Evolutionary conservation across 192 early-diverging fungal species (phyloP).

Genomic region (Umbelopsis isabellina): DNA sequence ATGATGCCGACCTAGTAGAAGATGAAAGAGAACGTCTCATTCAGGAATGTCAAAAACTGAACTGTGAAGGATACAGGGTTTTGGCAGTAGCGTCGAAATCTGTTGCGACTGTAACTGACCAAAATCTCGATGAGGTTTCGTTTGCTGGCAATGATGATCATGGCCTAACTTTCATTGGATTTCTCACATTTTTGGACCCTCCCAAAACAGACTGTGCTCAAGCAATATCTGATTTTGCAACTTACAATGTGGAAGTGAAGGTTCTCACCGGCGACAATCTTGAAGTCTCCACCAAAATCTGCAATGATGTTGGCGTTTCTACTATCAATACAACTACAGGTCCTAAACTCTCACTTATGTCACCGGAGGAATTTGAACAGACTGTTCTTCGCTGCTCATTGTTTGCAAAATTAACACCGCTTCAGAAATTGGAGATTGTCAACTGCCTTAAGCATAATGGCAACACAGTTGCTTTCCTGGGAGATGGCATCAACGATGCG

Average conservation of each 20-base stretch:
- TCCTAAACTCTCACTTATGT: conserved; percentile 40
- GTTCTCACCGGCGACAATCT: conserved; percentile 57
- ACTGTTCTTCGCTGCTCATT: conserved; percentile 42
- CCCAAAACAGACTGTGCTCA: conserved; percentile 47
- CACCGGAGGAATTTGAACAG: conserved; percentile 36
- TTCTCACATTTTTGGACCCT: conserved; percentile 54
- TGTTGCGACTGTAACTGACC: conserved; percentile 25
- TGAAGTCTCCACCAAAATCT: conserved; percentile 52
- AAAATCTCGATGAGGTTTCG: not conserved
- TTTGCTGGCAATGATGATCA: conserved; percentile 37
- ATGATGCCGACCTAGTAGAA: conserved; percentile 5
- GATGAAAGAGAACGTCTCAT: conserved; percentile 17
- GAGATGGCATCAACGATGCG: conserved; percentile 62
- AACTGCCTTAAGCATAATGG: conserved; percentile 38
- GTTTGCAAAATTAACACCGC: conserved; percentile 58
- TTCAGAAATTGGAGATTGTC: conserved; percentile 49
- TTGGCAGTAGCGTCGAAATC: conserved; percentile 49
- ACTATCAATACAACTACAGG: conserved; percentile 43
- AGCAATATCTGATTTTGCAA: conserved; percentile 45
- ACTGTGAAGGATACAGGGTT: conserved; percentile 48
- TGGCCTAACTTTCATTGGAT: conserved; percentile 47
- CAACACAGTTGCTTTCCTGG: conserved; percentile 51
- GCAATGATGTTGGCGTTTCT: conserved; percentile 48
- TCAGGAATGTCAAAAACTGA: conserved; percentile 37
- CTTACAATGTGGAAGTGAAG: conserved; percentile 49